These are phyloP conservation scores for Calonectria pseudoreteaudii DNA, from an alignment of 2,329 filamentous ascomycete genomes.

Conservation along the genomic window DNA sequence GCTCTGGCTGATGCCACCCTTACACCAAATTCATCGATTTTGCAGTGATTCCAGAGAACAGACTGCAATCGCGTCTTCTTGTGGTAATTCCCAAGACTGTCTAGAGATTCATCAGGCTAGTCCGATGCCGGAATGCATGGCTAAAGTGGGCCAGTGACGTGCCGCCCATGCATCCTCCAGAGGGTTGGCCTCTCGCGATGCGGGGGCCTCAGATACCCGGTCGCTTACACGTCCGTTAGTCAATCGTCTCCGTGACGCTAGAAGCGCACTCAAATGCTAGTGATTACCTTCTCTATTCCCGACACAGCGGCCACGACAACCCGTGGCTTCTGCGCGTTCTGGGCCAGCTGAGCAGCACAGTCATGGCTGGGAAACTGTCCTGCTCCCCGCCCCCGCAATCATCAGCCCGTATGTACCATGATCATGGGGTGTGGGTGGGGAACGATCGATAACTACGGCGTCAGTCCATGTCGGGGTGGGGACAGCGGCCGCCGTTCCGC, in stretches of 20 bases:
- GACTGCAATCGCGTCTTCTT: background rate
- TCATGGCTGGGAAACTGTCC: background rate
- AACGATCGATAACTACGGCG: background rate
- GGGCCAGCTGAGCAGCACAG: background rate
- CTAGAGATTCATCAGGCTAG: background rate
- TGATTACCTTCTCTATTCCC: background rate
- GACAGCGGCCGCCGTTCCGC: conserved; percentile 1
- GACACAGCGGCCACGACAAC: background rate
- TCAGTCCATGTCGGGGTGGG: background rate
- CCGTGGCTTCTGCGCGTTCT: background rate
- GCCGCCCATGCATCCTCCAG: background rate
- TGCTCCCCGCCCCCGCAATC: background rate
- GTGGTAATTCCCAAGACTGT: no score
- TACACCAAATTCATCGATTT: background rate
- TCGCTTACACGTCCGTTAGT: background rate
- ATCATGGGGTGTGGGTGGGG: background rate
- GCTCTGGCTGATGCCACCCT: background rate
- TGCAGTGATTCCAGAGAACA: background rate
- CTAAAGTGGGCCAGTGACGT: background rate
- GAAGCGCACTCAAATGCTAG: background rate
- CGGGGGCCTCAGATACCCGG: conserved; percentile 1
- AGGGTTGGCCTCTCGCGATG: background rate
- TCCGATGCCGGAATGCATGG: background rate
- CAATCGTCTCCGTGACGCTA: background rate
- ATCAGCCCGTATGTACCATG: background rate